Conservation (phyloP, 495 filamentous ascomycete genomes). For the Talaromyces borbonicus region DNA sequence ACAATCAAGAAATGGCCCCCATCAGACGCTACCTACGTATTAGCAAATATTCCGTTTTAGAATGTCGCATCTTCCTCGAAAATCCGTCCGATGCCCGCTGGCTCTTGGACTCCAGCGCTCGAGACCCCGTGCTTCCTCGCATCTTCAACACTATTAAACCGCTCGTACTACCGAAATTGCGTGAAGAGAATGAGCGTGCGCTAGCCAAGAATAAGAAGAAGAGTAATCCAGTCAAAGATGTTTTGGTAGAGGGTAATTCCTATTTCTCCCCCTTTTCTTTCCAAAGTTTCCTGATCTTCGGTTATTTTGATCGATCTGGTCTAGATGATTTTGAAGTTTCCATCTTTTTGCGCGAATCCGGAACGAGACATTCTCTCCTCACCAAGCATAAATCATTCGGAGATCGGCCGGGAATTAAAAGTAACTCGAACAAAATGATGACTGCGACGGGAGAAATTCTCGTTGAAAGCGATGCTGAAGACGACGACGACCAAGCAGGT, state of each 20-base stretch:
- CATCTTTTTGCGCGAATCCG: constrained; percentile 82
- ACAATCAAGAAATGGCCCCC: constrained; percentile 62
- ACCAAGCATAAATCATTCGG: constrained; percentile 67
- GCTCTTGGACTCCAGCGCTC: constrained; percentile 57
- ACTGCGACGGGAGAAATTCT: constrained; percentile 35
- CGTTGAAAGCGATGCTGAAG: constrained; percentile 34
- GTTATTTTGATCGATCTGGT: constrained; percentile 4
- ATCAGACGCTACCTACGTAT: constrained; percentile 77
- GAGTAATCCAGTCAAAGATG: constrained; percentile 76
- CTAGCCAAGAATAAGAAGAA: constrained; percentile 43
- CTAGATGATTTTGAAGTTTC: constrained; percentile 91
- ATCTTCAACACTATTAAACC: constrained; percentile 78
- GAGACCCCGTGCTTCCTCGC: constrained; percentile 62
- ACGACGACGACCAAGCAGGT: constrained; percentile 21
- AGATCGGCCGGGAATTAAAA: constrained; percentile 45
- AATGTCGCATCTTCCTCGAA: constrained; percentile 91
- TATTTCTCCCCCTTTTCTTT: constrained; percentile 4
- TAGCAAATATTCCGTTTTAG: constrained; percentile 81
- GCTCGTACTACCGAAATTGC: constrained; percentile 76
- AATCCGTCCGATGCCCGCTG: constrained; percentile 75
- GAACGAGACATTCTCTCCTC: constrained; percentile 79
- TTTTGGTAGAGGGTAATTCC: constrained; percentile 61
- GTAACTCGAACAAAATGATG: constrained; percentile 37
- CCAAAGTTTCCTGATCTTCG: background rate
- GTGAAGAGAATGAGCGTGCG: constrained; percentile 70